Conservation (phyloP, 1,139 yeast genomes). For the Debaryomycetaceae sp. region DNA sequence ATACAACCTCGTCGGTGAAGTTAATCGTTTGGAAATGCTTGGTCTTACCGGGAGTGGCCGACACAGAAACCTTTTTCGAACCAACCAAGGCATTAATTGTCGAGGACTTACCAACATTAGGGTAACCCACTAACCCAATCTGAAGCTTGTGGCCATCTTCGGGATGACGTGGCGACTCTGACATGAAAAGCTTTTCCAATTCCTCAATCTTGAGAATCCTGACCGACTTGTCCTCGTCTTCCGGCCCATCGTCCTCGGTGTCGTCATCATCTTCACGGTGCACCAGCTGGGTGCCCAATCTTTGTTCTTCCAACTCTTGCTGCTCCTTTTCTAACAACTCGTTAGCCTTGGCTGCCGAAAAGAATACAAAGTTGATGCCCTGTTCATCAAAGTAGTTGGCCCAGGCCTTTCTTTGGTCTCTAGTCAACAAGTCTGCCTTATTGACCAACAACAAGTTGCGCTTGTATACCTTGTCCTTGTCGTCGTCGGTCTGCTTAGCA, state of each 20-base stretch:
- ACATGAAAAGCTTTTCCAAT: slow-evolving; percentile 72
- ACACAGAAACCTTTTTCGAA: slow-evolving; percentile 93
- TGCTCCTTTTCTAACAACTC: slow-evolving; percentile 59
- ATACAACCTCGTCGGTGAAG: slow-evolving; percentile 72
- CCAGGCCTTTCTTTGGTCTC: slow-evolving; percentile 77
- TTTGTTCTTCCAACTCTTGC: slow-evolving; percentile 31
- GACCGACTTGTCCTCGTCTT: slow-evolving; percentile 22
- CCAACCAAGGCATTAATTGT: slow-evolving; percentile 95
- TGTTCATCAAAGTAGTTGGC: slow-evolving; percentile 70
- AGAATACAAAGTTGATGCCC: slow-evolving; percentile 81
- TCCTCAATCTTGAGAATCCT: slow-evolving; percentile 79
- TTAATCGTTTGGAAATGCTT: slow-evolving; percentile 97
- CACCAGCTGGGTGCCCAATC: slow-evolving; percentile 1
- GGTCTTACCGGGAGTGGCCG: slow-evolving; percentile 98
- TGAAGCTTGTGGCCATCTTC: slow-evolving; percentile 58
- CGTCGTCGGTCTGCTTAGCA: slow-evolving; percentile 1
- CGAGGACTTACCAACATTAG: slow-evolving; percentile 95
- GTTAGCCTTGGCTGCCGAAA: slow-evolving; percentile 86
- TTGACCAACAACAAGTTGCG: slow-evolving; percentile 80
- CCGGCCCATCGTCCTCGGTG: slow-evolving; percentile 14
- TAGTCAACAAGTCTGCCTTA: slow-evolving; percentile 85
- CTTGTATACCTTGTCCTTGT: slow-evolving; percentile 34
- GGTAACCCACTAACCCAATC: slow-evolving; percentile 95
- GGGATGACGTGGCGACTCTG: slow-evolving; percentile 72
- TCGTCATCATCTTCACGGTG: slow-evolving; percentile 13